These are phyloP conservation scores for Globisporangium rhizosaccharum DNA, from an alignment of 352 stramenopile species.

Conservation along the genomic window DNA sequence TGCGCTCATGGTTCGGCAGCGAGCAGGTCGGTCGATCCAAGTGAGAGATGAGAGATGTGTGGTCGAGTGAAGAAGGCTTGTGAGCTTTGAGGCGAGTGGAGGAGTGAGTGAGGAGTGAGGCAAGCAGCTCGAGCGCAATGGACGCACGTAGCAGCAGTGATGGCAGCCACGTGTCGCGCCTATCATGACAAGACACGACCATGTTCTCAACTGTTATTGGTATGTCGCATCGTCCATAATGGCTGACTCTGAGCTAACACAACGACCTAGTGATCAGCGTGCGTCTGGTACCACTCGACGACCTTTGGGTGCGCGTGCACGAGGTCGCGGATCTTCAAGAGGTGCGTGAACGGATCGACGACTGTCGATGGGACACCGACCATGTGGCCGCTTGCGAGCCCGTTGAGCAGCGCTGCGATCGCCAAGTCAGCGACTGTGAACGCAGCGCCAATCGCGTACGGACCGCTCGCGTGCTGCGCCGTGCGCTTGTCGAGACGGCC, in stretches of 20 bases:
- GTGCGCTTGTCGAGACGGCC: conserved; percentile 22
- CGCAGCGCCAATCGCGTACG: conserved; percentile 10
- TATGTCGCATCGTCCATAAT: too few species aligned
- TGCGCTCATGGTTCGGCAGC: conserved; percentile 16
- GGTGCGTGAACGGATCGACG: conserved; percentile 5
- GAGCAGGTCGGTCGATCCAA: too few species aligned
- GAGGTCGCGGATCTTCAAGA: conserved; percentile 21
- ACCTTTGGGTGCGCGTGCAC: conserved; percentile 30
- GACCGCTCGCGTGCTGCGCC: conserved; percentile 18
- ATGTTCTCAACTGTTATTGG: too few species aligned
- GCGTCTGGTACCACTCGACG: conserved; percentile 24
- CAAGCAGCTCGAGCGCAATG: too few species aligned
- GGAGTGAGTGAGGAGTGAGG: too few species aligned
- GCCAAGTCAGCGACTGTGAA: conserved; percentile 28
- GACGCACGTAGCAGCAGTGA: too few species aligned
- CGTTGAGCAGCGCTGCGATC: conserved; percentile 17
- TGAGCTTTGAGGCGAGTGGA: conserved; percentile 8
- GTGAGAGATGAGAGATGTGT: too few species aligned
- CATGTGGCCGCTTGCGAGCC: background rate
- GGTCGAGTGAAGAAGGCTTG: conserved; percentile 2
- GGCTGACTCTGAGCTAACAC: too few species aligned
- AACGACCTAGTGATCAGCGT: conserved; percentile 1
- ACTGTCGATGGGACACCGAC: too few species aligned
- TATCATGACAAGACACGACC: too few species aligned
- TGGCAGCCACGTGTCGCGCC: too few species aligned